Conservation (phyloP, 1,284 basidiomycete genomes). For the Pseudozyma pruni region DNA sequence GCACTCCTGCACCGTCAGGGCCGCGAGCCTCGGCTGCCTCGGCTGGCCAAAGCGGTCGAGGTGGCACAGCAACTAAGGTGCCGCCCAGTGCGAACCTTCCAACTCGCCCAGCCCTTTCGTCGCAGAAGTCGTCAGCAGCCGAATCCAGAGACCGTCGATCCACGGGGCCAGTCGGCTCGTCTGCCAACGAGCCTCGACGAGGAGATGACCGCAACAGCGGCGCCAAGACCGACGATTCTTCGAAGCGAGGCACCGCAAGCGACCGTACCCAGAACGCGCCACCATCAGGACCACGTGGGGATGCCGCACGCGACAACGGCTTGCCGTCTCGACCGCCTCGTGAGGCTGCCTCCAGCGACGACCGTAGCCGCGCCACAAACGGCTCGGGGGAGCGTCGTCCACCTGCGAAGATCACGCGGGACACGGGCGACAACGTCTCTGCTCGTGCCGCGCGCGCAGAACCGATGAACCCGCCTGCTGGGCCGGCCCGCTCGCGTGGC, state of each 20-base stretch:
- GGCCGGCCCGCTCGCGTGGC: slow-evolving; percentile 25
- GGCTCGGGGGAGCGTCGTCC: slow-evolving; percentile 14
- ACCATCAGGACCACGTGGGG: slow-evolving; percentile 21
- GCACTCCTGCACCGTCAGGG: slow-evolving; percentile 5
- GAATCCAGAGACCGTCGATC: slow-evolving; percentile 23
- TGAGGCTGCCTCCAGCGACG: slow-evolving; percentile 5
- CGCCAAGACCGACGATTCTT: slow-evolving; percentile 8
- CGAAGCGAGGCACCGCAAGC: slow-evolving; percentile 1
- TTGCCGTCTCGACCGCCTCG: slow-evolving; percentile 24
- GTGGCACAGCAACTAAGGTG: slow-evolving; percentile 15
- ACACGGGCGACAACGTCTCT: slow-evolving; percentile 2
- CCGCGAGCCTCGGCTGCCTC: slow-evolving; percentile 7
- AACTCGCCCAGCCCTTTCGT: slow-evolving; percentile 15
- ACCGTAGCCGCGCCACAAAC: slow-evolving; percentile 10
- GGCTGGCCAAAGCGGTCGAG: slow-evolving; percentile 12
- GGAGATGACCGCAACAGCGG: slow-evolving; percentile 10
- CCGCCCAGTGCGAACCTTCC: slow-evolving; percentile 37
- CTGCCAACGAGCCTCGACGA: slow-evolving; percentile 12
- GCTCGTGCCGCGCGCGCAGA: slow-evolving; percentile 4
- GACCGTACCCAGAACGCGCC: slow-evolving; percentile 8
- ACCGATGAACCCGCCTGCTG: slow-evolving; percentile 27
- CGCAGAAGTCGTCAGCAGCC: slow-evolving; percentile 15
- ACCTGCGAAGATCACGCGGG: slow-evolving; percentile 8
- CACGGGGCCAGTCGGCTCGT: not conserved
- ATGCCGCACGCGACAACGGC: slow-evolving; percentile 13